Conservation (phyloP, 345 rosid genomes). For the Gossypium arboreum region DNA sequence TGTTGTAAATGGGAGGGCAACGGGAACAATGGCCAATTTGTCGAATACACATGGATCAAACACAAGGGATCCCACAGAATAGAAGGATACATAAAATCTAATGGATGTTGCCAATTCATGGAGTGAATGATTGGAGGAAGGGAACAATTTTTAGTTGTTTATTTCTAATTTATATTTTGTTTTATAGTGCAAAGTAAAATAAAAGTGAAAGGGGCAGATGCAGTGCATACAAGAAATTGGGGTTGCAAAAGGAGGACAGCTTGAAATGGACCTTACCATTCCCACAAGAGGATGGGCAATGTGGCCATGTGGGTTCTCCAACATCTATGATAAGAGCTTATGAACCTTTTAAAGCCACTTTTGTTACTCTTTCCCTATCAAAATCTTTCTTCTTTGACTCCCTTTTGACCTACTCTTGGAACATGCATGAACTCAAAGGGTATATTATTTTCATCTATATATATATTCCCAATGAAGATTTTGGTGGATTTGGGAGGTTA, state of each 20-base stretch:
- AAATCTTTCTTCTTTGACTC: constrained; percentile 34
- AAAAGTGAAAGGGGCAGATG: constrained; percentile 28
- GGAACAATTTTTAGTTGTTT: not conserved
- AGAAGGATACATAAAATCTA: constrained; percentile 29
- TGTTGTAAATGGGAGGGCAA: constrained; percentile 1
- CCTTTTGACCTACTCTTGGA: constrained; percentile 41
- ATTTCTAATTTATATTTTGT: constrained; percentile 7
- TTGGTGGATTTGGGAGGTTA: constrained; percentile 28
- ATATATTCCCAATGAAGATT: constrained; percentile 28
- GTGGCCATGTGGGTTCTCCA: constrained; percentile 52
- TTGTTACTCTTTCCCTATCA: constrained; percentile 21
- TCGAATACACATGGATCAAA: constrained; percentile 14
- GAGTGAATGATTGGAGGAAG: constrained; percentile 47
- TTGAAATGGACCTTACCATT: constrained; percentile 53
- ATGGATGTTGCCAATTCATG: constrained; percentile 49
- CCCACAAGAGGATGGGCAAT: constrained; percentile 40
- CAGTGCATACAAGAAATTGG: constrained; percentile 48
- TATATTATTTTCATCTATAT: constrained; percentile 5
- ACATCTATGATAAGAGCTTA: constrained; percentile 24
- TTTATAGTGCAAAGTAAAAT: not conserved
- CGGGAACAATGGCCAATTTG: not conserved
- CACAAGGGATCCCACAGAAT: constrained; percentile 25
- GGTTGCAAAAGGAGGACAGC: constrained; percentile 38
- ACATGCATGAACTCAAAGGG: constrained; percentile 51
- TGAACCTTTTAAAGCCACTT: constrained; percentile 27